phyloP scores from a whole-genome alignment of 1,284 basidiomycete species.

The Tausonia pullulans region DNA sequence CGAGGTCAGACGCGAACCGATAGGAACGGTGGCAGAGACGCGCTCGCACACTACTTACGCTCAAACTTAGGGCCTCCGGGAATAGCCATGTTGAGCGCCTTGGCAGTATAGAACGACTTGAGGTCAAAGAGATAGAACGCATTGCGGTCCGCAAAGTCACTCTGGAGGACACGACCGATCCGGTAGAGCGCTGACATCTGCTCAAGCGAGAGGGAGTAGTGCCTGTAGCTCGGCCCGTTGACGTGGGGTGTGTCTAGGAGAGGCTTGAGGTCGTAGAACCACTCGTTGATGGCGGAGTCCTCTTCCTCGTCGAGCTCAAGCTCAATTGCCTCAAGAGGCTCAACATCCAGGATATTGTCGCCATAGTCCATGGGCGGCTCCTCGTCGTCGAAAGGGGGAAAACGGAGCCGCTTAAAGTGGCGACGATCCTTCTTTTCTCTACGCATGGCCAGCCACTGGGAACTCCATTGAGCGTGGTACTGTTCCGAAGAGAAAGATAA shows the following conservation, averaged over 20 bases:
- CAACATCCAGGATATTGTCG: conserved; percentile 96
- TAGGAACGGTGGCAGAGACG: neutral
- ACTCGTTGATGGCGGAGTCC: conserved; percentile 87
- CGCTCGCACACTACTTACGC: conserved; percentile 30
- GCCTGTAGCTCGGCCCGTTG: conserved; percentile 88
- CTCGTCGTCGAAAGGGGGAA: conserved; percentile 99
- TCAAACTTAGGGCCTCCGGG: conserved; percentile 98
- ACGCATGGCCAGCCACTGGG: conserved; percentile 99
- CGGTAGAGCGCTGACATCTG: conserved; percentile 96
- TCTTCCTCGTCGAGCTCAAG: conserved; percentile 91
- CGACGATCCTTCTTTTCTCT: conserved; percentile 96
- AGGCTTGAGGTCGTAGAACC: conserved; percentile 98
- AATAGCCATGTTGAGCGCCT: conserved; percentile 95
- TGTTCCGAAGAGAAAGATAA: conserved; percentile 1
- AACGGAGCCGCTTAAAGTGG: conserved; percentile 99
- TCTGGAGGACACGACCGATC: conserved; percentile 82
- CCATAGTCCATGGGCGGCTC: conserved; percentile 97
- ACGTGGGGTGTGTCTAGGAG: conserved; percentile 75
- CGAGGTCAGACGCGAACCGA: neutral
- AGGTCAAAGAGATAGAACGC: conserved; percentile 92
- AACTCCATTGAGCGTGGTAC: conserved; percentile 98
- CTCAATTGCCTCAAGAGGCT: conserved; percentile 96
- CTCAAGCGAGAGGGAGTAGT: conserved; percentile 83
- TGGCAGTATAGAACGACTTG: conserved; percentile 96
- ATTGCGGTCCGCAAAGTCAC: conserved; percentile 83